phyloP scores from a whole-genome alignment of 352 stramenopile genomes.

The Globisporangium apiculatum region DNA sequence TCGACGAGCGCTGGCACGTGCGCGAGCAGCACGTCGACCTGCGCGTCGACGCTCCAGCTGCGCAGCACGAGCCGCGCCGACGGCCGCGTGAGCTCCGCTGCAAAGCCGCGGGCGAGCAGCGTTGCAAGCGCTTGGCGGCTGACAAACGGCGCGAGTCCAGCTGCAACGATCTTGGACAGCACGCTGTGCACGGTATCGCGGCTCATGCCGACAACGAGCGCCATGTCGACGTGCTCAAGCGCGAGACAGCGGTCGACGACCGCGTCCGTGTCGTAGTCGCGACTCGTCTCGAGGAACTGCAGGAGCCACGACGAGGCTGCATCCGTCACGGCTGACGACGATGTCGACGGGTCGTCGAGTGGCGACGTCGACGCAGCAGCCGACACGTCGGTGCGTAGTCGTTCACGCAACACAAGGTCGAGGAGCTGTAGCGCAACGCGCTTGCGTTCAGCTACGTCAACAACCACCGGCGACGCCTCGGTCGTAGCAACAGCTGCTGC shows the following conservation, averaged over 20 bases:
- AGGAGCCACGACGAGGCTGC: constrained; percentile 40
- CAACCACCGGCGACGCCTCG: constrained; percentile 9
- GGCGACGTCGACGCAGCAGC: constrained; percentile 6
- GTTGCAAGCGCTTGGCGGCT: constrained; percentile 24
- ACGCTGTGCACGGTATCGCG: constrained; percentile 40
- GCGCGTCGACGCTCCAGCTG: constrained; percentile 33
- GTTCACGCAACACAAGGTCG: constrained; percentile 53
- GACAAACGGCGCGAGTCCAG: constrained; percentile 37
- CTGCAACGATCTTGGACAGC: constrained; percentile 44
- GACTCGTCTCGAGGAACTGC: constrained; percentile 44
- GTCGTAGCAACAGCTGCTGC: background rate
- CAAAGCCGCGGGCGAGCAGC: constrained; percentile 36
- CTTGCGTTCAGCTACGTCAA: constrained; percentile 32
- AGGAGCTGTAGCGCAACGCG: constrained; percentile 47
- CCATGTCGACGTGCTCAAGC: constrained; percentile 61
- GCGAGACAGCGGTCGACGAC: constrained; percentile 65
- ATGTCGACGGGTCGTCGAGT: constrained; percentile 13
- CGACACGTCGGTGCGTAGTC: constrained; percentile 24
- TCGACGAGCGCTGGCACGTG: constrained; percentile 36
- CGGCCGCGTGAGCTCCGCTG: constrained; percentile 27
- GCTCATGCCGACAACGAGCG: constrained; percentile 42
- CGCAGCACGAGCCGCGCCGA: constrained; percentile 45
- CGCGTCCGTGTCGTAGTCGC: constrained; percentile 49
- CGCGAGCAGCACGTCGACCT: constrained; percentile 51
- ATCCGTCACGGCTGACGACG: too few species aligned